Base-by-base conservation (phyloP, 2,329 filamentous ascomycete species). In the Alternaria longipes region DNA sequence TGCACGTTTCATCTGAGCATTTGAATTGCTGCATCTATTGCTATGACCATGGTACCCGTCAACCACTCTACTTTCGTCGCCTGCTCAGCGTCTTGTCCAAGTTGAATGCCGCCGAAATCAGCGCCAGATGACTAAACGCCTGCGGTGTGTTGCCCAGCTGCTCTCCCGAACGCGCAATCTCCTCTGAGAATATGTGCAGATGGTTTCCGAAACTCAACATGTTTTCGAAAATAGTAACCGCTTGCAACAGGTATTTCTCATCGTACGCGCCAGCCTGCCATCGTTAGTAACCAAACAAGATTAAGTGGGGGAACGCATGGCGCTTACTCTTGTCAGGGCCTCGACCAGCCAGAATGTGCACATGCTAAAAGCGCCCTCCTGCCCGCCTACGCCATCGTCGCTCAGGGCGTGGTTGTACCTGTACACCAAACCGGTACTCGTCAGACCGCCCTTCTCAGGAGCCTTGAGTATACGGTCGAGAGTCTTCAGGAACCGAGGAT, bases 341-440 rank as follows among this genome's bases (percentile, higher is more conserved):
- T 93, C 91, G 12, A 93, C 90, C 0, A 93, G 86, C 91, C 91
- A 93, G 75, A 93, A 93, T 0, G 90, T 93, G 73, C 90, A 92
- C 90, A 93, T 93, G 71, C 86, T 89, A 74, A 93, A 93, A 20
- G 90, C 90, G 22, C 91, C 91, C 78, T 93, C 91, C 53, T 85
- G 84, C 18, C 91, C 91, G 38, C 90, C 90, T 8, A 93, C 89
- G 30, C 90, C 89, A 70, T 93, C 91, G 56, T 92, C 86, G 3
- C 89, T 87, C 26, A 87, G 80, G 6, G 88, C 81, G 0, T 89
- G 90, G 67, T 93, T 87, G 75, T 93, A 93, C 45, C 91, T 86
- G 73, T 91, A 92, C 3, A 93, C 91, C 26, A 93, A 83, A 0
- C 90, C 90, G 0, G 91, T 90, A 70, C 87, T 91, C 2, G 90